phyloP scores from a whole-genome alignment of 208 protist species.

The Leishmania mexicana region DNA sequence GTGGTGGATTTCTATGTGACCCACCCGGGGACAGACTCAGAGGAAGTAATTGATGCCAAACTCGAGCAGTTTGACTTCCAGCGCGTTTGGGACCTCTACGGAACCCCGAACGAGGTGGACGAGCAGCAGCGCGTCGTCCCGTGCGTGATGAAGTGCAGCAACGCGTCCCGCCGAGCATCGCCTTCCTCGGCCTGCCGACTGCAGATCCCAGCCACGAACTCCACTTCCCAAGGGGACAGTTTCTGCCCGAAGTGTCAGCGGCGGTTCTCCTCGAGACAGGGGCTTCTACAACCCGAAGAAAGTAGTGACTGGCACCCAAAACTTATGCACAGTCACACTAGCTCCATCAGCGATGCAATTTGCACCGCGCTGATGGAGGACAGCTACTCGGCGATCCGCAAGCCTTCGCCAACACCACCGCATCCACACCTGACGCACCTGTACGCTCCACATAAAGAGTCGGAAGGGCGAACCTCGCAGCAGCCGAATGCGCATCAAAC shows the following conservation, averaged over 20 bases:
- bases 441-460: slow-evolving; percentile 1
- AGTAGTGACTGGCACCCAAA: not conserved
- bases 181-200: slow-evolving; percentile 9
- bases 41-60: slow-evolving; percentile 40
- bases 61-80: slow-evolving; percentile 45
- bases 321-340: slow-evolving; percentile 5
- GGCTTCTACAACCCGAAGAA: not conserved
- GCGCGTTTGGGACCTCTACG: slow-evolving; percentile 62
- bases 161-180: slow-evolving; percentile 18
- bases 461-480: slow-evolving; percentile 2
- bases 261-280: slow-evolving; percentile 10
- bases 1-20: slow-evolving; percentile 64
- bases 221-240: not conserved
- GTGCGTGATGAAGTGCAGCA: slow-evolving; percentile 44
- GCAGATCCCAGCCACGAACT: slow-evolving; percentile 2
- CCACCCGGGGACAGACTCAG: slow-evolving; percentile 31
- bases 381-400: not conserved
- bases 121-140: slow-evolving; percentile 28
- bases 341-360: slow-evolving; percentile 15
- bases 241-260: slow-evolving; percentile 29
- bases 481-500: not conserved
- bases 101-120: slow-evolving; percentile 27
- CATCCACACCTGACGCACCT: slow-evolving; percentile 2
- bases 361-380: slow-evolving; percentile 1
- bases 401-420: not conserved